Evolutionary conservation across 1,284 basidiomycete genomes (phyloP).

Genomic region (Chalciporus sp.): DNA sequence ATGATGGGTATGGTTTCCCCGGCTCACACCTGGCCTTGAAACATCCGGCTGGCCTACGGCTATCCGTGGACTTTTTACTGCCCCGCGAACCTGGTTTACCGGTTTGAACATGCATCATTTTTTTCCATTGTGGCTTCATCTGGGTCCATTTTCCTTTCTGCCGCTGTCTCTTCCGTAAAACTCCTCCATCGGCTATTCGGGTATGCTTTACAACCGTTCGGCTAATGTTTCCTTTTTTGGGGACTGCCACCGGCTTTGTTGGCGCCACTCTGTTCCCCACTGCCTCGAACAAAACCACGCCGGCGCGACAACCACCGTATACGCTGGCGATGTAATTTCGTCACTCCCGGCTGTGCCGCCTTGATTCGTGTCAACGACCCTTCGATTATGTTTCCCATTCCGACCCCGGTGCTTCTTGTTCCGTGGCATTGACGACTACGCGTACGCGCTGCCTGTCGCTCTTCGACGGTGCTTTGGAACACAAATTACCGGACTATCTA

Average conservation of each 20-base stretch:
- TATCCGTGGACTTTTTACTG: background rate
- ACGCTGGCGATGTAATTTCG: constrained; percentile 18
- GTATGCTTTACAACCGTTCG: constrained; percentile 12
- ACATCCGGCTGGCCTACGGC: background rate
- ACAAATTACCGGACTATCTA: constrained; percentile 4
- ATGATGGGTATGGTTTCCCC: background rate
- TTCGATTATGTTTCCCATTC: background rate
- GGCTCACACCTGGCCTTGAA: constrained; percentile 2
- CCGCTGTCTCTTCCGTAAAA: no score
- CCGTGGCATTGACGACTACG: background rate
- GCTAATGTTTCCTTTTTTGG: background rate
- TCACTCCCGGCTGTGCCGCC: constrained; percentile 6
- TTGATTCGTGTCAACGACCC: background rate
- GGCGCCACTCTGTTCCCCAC: background rate
- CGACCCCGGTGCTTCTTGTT: background rate
- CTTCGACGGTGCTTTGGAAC: constrained; percentile 3
- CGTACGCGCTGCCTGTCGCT: background rate
- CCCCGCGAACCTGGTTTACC: background rate
- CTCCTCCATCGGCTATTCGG: constrained; percentile 8
- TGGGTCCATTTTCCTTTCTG: background rate
- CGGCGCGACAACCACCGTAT: constrained; percentile 8
- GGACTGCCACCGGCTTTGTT: constrained; percentile 18
- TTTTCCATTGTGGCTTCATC: background rate
- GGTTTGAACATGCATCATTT: background rate
- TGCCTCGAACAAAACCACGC: constrained; percentile 2